Evolutionary conservation across 371 early-diverging fungal species (phyloP), one percentile per base, ranked within the genome.

Genomic region (Mucor indicus): DNA sequence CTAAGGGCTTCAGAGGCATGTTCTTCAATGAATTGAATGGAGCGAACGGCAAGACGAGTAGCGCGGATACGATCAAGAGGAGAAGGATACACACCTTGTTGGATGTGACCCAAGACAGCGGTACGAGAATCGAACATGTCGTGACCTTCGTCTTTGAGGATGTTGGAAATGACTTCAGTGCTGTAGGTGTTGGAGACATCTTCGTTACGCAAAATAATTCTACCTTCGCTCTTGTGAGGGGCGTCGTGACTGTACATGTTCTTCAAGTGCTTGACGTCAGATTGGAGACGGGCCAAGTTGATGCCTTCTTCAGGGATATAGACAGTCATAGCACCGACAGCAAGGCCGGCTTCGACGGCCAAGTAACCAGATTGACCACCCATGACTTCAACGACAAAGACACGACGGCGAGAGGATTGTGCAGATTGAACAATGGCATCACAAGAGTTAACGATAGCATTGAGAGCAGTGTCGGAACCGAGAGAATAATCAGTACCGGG

Each of bases 321-420:
- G 13, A 89, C 82, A 0, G 89, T 89, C 20, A 92, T 93, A 2
- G 99, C 98, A 44, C 98, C 99, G 9, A 87, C 77, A 20, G 86
- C 91, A 16, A 99, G 78, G 15, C 96, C 99, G 22, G 90, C 91
- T 64, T 96, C 73, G 4, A 91, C 85, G 6, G 99, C 92, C 50
- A 99, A 74, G 67, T 90, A 99, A 2, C 99, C 99, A 64, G 92
- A 91, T 46, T 91, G 86, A 39, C 97, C 98, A 42, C 99, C 98
- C 60, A 96, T 96, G 21, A 98, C 95, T 77, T 99, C 99, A 16
- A 99, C 92, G 11, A 99, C 88, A 81, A 98, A 98, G 10, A 98
- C 96, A 29, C 95, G 85, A 42, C 91, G 91, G 56, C 94, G 81
- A 32, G 88, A 86, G 15, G 98, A 90, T 12, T 87, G 86, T 10